Evolutionary conservation across 495 filamentous ascomycete genomes (phyloP), one percentile per base, ranked within the genome.

Genomic region (Darksidea phi): DNA sequence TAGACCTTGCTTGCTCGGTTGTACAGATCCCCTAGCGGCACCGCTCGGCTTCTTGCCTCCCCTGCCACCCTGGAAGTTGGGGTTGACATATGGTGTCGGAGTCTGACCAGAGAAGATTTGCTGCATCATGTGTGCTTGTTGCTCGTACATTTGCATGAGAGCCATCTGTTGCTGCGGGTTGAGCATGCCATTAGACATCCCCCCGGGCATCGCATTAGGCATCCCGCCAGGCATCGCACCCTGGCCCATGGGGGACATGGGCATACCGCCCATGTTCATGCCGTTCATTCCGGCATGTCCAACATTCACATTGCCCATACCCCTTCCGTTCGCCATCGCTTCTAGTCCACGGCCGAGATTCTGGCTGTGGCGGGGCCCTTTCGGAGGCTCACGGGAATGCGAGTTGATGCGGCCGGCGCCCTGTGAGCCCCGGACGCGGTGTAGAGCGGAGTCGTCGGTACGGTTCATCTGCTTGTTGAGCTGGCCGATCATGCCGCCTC

Each of bases 381-480:
- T 88, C 11, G 88, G 88, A 26, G 88, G 83, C 23, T 82, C 85
- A 65, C 91, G 85, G 32, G 75, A 77, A 54, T 91, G 87, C 8
- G 83, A 78, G 61, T 91, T 88, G 60, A 97, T 88, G 24, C 93
- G 82, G 56, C 89, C 90, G 28, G 79, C 82, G 54, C 89, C 85
- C 65, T 83, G 81, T 52, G 87, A 82, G 48, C 83, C 79, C 59
- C 89, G 86, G 13, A 96, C 84, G 18, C 93, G 86, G 71, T 97
- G 93, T 32, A 98, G 81, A 38, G 84, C 78, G 17, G 83, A 79
- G 61, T 93, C 90, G 42, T 80, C 74, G 20, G 78, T 79, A 51
- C 94, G 84, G 63, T 95, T 89, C 84, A 98, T 82, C n/a, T 84
- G 84, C 63, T 88, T 88, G 70, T 89, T 87, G 67, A 97, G 82